phyloP scores from a whole-genome alignment of 164 flowering plant genomes.

The Sextonia rubra region DNA sequence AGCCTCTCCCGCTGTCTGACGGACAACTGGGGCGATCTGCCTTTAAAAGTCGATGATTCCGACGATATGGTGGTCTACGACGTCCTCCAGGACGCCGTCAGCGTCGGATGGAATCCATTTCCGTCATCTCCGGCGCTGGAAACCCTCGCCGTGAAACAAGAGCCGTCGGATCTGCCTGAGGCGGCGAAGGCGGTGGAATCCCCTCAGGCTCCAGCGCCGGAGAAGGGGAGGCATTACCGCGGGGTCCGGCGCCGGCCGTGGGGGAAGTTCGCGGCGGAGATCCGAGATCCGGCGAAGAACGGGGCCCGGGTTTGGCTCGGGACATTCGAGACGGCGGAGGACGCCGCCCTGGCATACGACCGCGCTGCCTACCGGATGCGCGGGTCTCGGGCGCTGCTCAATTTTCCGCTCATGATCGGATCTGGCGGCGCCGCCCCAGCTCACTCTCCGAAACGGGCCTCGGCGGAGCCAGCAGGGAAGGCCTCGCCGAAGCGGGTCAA shows the following conservation, averaged over 20 bases:
- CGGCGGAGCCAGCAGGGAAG: constrained; percentile 11
- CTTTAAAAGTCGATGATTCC: constrained; percentile 67
- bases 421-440: constrained; percentile 5
- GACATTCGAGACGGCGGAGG: constrained; percentile 44
- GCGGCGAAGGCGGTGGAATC: background rate
- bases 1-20: constrained; percentile 41
- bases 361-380: constrained; percentile 42
- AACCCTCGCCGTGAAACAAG: constrained; percentile 16
- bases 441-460: background rate
- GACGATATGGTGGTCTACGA: constrained; percentile 80
- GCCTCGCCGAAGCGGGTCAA: constrained; percentile 23
- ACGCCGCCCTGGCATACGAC: constrained; percentile 44
- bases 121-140: background rate
- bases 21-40: constrained; percentile 78
- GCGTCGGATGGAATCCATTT: constrained; percentile 62
- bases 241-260: constrained; percentile 43
- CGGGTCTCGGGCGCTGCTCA: constrained; percentile 38
- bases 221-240: constrained; percentile 37
- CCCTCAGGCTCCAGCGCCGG: constrained; percentile 4
- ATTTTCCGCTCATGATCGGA: constrained; percentile 34
- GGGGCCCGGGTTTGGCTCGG: constrained; percentile 51
- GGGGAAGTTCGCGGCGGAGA: constrained; percentile 49
- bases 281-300: constrained; percentile 43
- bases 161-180: constrained; percentile 17
- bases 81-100: constrained; percentile 60